Conservation (phyloP, 331 rosid genomes). For the Cydonia oblonga region DNA sequence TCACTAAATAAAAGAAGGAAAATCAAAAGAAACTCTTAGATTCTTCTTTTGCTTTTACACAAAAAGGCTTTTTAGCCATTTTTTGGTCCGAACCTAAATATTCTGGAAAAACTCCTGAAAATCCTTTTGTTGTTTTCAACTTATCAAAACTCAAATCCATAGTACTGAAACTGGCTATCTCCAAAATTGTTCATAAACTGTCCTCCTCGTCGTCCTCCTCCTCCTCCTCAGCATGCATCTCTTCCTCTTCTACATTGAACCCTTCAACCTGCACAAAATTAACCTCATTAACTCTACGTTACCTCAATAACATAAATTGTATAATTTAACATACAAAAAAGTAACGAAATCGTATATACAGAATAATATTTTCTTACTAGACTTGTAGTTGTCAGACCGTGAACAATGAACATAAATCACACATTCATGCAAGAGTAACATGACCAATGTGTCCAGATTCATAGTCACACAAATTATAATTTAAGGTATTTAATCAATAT, state of each 20-base stretch:
- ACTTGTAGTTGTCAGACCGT: not conserved
- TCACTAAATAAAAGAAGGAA: not conserved
- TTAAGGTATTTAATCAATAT: not conserved
- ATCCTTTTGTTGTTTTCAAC: not conserved
- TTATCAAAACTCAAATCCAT: slow-evolving; percentile 24
- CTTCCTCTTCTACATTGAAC: slow-evolving; percentile 43
- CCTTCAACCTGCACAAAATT: slow-evolving; percentile 35
- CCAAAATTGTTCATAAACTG: slow-evolving; percentile 20
- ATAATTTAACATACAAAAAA: too few species aligned
- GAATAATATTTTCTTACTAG: not conserved
- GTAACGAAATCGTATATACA: not conserved
- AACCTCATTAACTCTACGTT: not conserved
- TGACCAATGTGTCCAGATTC: not conserved
- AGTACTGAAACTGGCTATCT: slow-evolving; percentile 36
- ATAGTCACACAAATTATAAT: not conserved
- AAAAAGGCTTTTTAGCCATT: slow-evolving; percentile 16
- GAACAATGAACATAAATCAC: not conserved
- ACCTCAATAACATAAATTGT: too few species aligned
- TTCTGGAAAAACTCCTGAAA: slow-evolving; percentile 4
- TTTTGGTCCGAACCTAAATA: slow-evolving; percentile 11
- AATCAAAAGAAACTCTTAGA: not conserved
- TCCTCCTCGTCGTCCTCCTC: slow-evolving; percentile 22
- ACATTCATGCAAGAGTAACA: not conserved
- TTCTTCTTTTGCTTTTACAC: slow-evolving; percentile 9
- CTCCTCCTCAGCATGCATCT: slow-evolving; percentile 21